Percentiles rank a stretch among this genome's conserved stretches.
phyloP scores from a whole-genome alignment of 768 basidiomycete genomes.

The Suillus variegatus region DNA sequence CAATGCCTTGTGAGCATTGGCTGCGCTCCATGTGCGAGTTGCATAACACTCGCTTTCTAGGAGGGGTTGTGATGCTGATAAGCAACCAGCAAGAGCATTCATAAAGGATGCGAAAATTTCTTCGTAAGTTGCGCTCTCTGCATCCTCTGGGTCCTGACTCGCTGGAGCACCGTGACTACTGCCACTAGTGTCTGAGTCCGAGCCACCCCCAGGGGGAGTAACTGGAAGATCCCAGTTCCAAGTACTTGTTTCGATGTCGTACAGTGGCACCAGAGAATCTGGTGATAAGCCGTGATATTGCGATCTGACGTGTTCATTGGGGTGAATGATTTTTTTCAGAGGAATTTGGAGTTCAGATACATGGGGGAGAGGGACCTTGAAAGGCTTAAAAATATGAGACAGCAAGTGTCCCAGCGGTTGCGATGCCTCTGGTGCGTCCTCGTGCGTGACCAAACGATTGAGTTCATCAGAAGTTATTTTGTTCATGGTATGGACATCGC shows the following conservation, averaged over 20 bases:
- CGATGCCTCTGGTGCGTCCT: neutral
- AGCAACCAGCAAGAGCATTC: neutral
- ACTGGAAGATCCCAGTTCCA: too few species aligned
- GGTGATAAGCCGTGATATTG: neutral
- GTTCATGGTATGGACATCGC: neutral
- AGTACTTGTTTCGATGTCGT: too few species aligned
- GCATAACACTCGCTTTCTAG: neutral
- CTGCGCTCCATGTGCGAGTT: neutral
- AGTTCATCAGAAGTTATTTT: neutral
- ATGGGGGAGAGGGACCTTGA: neutral
- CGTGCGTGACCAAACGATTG: neutral
- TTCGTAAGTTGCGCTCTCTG: neutral
- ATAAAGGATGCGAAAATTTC: neutral
- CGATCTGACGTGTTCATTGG: neutral
- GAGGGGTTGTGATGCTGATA: neutral
- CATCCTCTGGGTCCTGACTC: neutral
- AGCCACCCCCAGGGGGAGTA: too few species aligned
- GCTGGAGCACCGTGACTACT: too few species aligned
- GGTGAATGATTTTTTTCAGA: neutral
- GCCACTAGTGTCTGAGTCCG: too few species aligned
- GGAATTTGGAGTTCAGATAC: neutral
- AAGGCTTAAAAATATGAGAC: neutral
- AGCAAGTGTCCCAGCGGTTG: neutral
- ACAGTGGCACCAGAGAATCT: neutral
- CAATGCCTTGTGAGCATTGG: too few species aligned